A percentile compares a stretch with the other conserved stretches of the same genome.
These are phyloP conservation scores for Tylopilus sp. DNA, from an alignment of 1,284 basidiomycete genomes.

Conservation along the genomic window DNA sequence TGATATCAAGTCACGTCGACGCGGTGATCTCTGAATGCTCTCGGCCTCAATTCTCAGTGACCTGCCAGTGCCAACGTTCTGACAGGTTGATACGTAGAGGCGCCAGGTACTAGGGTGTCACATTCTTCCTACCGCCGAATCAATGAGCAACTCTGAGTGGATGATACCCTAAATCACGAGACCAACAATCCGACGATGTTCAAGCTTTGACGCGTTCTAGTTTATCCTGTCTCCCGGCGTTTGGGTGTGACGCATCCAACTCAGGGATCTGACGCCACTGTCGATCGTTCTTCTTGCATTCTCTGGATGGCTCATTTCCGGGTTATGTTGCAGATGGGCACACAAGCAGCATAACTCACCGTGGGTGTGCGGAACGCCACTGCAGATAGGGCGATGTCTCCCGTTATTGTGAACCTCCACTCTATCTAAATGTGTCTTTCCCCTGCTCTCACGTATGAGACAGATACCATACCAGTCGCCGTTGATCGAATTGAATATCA, in stretches of 20 bases:
- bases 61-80: not conserved
- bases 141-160: not conserved
- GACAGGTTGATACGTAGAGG: not conserved
- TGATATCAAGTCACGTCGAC: not conserved
- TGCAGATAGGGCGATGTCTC: not conserved
- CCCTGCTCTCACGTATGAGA: not conserved
- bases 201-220: not conserved
- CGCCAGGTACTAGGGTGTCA: not conserved
- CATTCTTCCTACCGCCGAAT: not conserved
- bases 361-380: not conserved
- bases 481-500: not conserved
- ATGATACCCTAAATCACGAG: not conserved
- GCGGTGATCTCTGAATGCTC: not conserved
- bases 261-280: not conserved
- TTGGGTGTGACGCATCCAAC: not conserved
- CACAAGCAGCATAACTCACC: not conserved
- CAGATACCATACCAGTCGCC: not conserved
- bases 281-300: not conserved
- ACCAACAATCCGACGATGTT: too few relatives aligned
- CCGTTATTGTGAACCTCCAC: too few relatives aligned
- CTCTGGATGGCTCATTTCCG: too few relatives aligned
- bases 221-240: not conserved
- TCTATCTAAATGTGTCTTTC: too few relatives aligned
- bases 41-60: not conserved
- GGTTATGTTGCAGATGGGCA: too few relatives aligned